Conservation (phyloP, 2,329 filamentous ascomycete genomes). For the Fusarium pseudograminearum region DNA sequence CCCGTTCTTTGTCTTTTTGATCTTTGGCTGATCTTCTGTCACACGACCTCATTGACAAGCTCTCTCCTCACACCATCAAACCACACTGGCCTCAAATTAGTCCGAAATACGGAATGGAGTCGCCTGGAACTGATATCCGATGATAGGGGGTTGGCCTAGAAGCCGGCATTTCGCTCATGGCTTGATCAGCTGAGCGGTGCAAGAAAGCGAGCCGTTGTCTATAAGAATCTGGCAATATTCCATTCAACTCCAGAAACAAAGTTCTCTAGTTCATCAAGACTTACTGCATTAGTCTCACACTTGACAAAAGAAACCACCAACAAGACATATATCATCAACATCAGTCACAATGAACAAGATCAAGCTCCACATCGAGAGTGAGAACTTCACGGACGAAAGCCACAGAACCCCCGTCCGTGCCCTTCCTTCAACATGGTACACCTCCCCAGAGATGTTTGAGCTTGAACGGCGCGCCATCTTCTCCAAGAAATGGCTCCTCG, state of each 20-base stretch:
- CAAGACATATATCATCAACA: neutral
- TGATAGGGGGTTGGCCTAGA: neutral
- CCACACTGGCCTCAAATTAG: neutral
- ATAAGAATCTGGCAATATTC: neutral
- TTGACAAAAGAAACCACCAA: neutral
- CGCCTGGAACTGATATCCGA: neutral
- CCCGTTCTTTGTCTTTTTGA: neutral
- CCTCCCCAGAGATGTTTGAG: constrained; percentile 63
- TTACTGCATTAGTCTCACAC: neutral
- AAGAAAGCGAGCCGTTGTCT: neutral
- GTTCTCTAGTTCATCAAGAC: neutral
- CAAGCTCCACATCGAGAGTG: constrained; percentile 25
- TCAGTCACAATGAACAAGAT: constrained; percentile 15
- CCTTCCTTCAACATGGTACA: constrained; percentile 65
- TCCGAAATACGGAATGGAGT: neutral
- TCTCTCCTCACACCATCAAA: constrained; percentile 10
- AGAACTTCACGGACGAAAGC: constrained; percentile 28
- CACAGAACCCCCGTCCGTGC: constrained; percentile 47
- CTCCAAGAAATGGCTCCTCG: constrained; percentile 66
- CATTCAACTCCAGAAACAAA: neutral
- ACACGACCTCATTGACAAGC: constrained; percentile 6
- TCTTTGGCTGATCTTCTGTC: constrained; percentile 7
- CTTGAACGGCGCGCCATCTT: constrained; percentile 68
- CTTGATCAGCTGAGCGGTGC: neutral
- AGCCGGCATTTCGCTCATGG: neutral